Base-by-base conservation (phyloP, 345 rosid species). In the Erodium maritimum region DNA sequence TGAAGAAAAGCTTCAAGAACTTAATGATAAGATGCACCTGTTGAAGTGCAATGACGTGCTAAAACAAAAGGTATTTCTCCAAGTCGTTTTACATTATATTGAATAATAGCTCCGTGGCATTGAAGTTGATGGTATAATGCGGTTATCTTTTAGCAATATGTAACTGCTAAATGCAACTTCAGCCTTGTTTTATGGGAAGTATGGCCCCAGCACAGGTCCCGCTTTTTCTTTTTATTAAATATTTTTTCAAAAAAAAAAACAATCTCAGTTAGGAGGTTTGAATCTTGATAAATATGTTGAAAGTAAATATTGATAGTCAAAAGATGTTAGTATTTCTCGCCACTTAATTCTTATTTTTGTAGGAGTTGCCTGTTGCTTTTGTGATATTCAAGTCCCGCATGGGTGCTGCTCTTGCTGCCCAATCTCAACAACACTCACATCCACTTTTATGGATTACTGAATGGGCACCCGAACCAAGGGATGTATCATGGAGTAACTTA, bases 291-390 rank as follows among this genome's bases (percentile, higher is more conserved):
- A n/a, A n/a, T n/a, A n/a, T n/a, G n/a, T n/a, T n/a, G n/a, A n/a
- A n/a, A n/a, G n/a, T n/a, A n/a, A n/a, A n/a, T n/a, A n/a, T n/a
- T n/a, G n/a, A n/a, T n/a, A n/a, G n/a, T n/a, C n/a, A n/a, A n/a
- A n/a, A n/a, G n/a, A n/a, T n/a, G n/a, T n/a, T n/a, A n/a, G n/a
- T n/a, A n/a, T n/a, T n/a, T n/a, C n/a, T n/a, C n/a, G n/a, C n/a
- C n/a, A n/a, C n/a, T n/a, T n/a, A n/a, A n/a, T n/a, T 37, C 9
- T 37, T 17, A 45, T 33, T 23, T 57, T 57, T 68, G 69, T 53
- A 88, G 96, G 98, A 88, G 72, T 63, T 91, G 64, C 87, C 93
- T 5, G 83, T 77, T 53, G 95, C 95, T 60, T 91, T 91, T 65
- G 96, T 77, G 29, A 80, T 83, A 52, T 88, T 91, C 77, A 91